Evolutionary conservation across 768 basidiomycete genomes (phyloP), one percentile per base, ranked within the genome.

Genomic region (Trametes gibbosa): DNA sequence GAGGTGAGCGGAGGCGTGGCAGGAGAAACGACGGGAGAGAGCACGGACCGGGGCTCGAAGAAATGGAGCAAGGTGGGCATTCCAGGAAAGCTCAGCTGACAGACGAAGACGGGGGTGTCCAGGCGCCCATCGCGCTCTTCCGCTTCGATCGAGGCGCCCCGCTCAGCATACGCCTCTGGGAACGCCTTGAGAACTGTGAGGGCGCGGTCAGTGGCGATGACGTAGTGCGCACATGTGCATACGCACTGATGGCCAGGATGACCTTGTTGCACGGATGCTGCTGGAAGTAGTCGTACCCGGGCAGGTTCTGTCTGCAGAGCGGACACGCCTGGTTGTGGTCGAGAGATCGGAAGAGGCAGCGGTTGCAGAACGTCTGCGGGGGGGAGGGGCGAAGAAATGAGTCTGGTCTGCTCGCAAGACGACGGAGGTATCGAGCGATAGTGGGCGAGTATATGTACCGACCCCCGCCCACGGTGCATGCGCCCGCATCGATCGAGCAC

Each of bases 51-150:
- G 0, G 96, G 96, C 71, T 98, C 96, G 70, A 92, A 98, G 68
- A 98, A 87, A 72, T 97, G 95, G 16, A 98, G 77, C 54, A 89
- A 79, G 47, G 89, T 95, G 40, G 93, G 94, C 76, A 94, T 85
- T 56, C 88, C 89, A 1, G 96, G 96, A 75, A 97, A 98, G 46
- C 87, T 85, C 50, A 97, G 84, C 42, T 90, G 89, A 70, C 88
- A 90, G 63, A 95, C 84, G 66, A 98, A 95, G 61, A 98, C 89
- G 56, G 96, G 94, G 17, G 92, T 95, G 69, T 92, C 85, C 57
- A 96, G 82, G 46, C 87, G 81, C 14, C 84, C 80, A 65, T 92
- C 84, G 55, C 84, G 86, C 72, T 91, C 90, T 65, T 93, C 92
- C 53, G 83, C 80, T 58, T 86, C 81, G 55, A 92, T 80, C n/a